These are phyloP conservation scores for Collybiopsis luxurians DNA, from an alignment of 768 basidiomycete species.

Conservation along the genomic window DNA sequence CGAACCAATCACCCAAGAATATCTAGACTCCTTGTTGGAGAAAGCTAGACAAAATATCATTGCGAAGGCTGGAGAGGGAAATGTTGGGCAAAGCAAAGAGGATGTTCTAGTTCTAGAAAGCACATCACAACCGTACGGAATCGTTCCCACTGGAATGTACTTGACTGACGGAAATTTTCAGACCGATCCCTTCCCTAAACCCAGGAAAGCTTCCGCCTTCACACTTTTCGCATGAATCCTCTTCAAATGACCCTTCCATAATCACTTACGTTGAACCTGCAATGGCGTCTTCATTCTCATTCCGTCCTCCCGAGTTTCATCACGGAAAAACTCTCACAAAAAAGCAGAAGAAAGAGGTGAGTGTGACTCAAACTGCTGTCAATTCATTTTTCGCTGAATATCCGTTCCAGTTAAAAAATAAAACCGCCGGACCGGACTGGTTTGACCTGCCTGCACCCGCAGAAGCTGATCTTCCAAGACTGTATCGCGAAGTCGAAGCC, in stretches of 20 bases:
- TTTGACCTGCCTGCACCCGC: slow-evolving; percentile 85
- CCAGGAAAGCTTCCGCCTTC: slow-evolving; percentile 61
- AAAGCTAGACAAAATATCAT: slow-evolving; percentile 54
- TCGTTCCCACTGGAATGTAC: neutral
- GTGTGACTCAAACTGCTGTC: too few relatives aligned
- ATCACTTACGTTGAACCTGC: slow-evolving; percentile 47
- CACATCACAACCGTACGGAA: slow-evolving; percentile 16
- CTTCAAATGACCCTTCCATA: slow-evolving; percentile 38
- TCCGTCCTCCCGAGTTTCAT: slow-evolving; percentile 55
- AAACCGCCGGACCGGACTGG: slow-evolving; percentile 80
- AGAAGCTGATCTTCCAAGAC: slow-evolving; percentile 73
- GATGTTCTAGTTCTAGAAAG: slow-evolving; percentile 51
- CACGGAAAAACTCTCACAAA: slow-evolving; percentile 69
- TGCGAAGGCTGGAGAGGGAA: slow-evolving; percentile 28
- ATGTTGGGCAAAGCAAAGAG: slow-evolving; percentile 35
- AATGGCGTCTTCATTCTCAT: slow-evolving; percentile 48
- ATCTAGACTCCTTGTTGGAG: slow-evolving; percentile 60
- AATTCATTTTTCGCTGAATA: neutral
- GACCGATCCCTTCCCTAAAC: slow-evolving; percentile 62
- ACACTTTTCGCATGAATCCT: slow-evolving; percentile 57
- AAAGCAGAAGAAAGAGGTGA: slow-evolving; percentile 68
- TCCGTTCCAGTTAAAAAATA: slow-evolving; percentile 55
- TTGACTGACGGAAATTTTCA: slow-evolving; percentile 20
- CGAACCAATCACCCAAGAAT: slow-evolving; percentile 50
- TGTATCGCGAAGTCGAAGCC: slow-evolving; percentile 86